Percentiles rank a stretch among this genome's conserved stretches.
phyloP scores from a whole-genome alignment of 1,284 basidiomycete genomes.

The Tilletia indica region DNA sequence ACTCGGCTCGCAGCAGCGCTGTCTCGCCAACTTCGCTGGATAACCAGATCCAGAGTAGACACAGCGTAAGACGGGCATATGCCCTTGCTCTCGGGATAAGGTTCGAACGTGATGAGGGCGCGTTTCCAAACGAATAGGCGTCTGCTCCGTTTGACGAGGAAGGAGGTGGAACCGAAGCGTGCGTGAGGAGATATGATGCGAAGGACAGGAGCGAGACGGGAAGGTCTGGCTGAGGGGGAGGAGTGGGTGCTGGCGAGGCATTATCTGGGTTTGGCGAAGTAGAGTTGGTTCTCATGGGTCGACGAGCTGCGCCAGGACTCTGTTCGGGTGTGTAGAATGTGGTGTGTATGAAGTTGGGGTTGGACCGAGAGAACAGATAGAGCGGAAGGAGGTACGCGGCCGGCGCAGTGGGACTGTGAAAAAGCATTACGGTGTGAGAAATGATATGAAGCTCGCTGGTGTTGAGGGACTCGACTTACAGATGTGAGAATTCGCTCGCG shows the following conservation, averaged over 20 bases:
- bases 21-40: conserved; percentile 4
- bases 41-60: conserved; percentile 15
- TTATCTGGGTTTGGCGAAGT: no score
- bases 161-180: conserved; percentile 1
- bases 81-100: not conserved
- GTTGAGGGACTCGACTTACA: not conserved
- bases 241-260: no score
- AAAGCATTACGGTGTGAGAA: not conserved
- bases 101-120: not conserved
- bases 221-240: not conserved
- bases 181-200: conserved; percentile 12
- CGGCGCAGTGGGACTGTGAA: conserved; percentile 1
- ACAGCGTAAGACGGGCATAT: not conserved
- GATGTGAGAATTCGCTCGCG: conserved; percentile 16
- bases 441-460: no score
- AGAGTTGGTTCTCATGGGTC: not conserved
- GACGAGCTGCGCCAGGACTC: not conserved
- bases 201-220: conserved; percentile 9
- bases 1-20: not conserved
- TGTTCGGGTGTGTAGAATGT: not conserved
- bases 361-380: conserved; percentile 6
- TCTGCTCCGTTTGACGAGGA: no score
- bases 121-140: no score
- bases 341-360: conserved; percentile 2
- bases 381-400: not conserved